A percentile compares a stretch with the other conserved stretches of the same genome.
Conservation (phyloP, 345 rosid species). For the Rhodamnia argentea region DNA sequence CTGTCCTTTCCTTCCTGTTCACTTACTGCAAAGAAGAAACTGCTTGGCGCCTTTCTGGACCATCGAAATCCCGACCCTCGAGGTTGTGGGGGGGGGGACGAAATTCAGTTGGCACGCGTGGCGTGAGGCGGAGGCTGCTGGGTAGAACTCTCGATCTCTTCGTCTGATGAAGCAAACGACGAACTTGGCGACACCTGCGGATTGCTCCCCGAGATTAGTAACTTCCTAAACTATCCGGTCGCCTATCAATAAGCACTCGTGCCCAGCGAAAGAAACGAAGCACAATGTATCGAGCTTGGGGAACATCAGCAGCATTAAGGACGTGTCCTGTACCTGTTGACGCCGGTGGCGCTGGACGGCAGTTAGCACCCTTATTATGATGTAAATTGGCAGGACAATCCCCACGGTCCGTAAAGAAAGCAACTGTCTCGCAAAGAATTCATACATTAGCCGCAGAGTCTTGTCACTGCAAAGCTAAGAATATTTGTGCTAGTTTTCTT, state of each 20-base stretch:
- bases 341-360: slow-evolving; percentile 33
- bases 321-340: slow-evolving; percentile 17
- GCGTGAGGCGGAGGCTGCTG: not conserved
- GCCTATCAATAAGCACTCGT: not conserved
- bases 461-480: not conserved
- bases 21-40: not conserved
- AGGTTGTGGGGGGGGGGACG: not conserved
- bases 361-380: slow-evolving; percentile 35
- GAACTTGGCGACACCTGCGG: slow-evolving; percentile 21
- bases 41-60: not conserved
- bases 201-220: not conserved
- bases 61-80: not conserved
- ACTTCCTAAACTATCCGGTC: not conserved
- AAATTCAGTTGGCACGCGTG: not conserved
- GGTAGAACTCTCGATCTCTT: slow-evolving; percentile 35
- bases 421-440: slow-evolving; percentile 24
- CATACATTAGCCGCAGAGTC: not conserved
- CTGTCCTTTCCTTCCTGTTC: not conserved
- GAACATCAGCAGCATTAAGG: not conserved
- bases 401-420: slow-evolving; percentile 49
- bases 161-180: slow-evolving; percentile 33
- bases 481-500: not conserved
- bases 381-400: slow-evolving; percentile 63
- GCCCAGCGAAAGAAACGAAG: not conserved
- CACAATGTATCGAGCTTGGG: not conserved